Evolutionary conservation across 2,329 filamentous ascomycete genomes (phyloP).

Genomic region (Alternaria triticimaculans): DNA sequence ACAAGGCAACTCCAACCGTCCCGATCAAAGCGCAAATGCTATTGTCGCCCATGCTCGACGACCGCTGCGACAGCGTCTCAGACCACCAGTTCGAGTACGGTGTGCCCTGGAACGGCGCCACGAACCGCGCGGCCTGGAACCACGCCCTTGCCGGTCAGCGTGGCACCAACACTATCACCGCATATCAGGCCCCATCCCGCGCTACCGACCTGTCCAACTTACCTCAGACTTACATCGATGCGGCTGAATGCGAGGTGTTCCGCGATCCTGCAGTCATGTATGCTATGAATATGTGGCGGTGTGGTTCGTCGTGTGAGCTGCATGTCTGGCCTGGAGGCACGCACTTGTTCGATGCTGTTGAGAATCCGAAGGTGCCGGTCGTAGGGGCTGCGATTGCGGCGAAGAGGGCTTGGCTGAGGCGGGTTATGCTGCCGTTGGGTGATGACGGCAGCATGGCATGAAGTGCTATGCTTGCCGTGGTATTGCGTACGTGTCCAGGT

Average conservation of each 20-base stretch:
- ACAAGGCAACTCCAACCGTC: conserved; percentile 7
- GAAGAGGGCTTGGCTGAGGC: conserved; percentile 1
- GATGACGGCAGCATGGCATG: background rate
- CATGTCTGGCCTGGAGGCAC: conserved; percentile 24
- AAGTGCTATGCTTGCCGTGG: background rate
- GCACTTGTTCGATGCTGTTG: conserved; percentile 21
- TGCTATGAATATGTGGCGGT: conserved; percentile 23
- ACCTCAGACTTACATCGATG: conserved; percentile 24
- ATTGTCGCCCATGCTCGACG: conserved; percentile 19
- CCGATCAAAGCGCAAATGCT: conserved; percentile 24
- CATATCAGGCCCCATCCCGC: conserved; percentile 19
- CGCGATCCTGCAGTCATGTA: conserved; percentile 23
- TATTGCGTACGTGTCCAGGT: too few relatives aligned
- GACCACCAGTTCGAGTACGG: conserved; percentile 26
- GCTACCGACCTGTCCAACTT: conserved; percentile 20
- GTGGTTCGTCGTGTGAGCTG: conserved; percentile 26
- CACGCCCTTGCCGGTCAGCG: conserved; percentile 14
- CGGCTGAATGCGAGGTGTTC: conserved; percentile 29
- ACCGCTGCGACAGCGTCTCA: conserved; percentile 20
- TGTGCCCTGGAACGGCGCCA: conserved; percentile 11
- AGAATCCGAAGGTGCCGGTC: conserved; percentile 12
- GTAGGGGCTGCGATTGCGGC: conserved; percentile 12
- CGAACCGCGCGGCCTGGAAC: conserved; percentile 17
- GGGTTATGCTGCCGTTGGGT: background rate
- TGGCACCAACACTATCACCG: conserved; percentile 14